A percentile compares a stretch with the other conserved stretches of the same genome.
phyloP scores from a whole-genome alignment of 2,329 filamentous ascomycete species.

The Apiospora sp. region DNA sequence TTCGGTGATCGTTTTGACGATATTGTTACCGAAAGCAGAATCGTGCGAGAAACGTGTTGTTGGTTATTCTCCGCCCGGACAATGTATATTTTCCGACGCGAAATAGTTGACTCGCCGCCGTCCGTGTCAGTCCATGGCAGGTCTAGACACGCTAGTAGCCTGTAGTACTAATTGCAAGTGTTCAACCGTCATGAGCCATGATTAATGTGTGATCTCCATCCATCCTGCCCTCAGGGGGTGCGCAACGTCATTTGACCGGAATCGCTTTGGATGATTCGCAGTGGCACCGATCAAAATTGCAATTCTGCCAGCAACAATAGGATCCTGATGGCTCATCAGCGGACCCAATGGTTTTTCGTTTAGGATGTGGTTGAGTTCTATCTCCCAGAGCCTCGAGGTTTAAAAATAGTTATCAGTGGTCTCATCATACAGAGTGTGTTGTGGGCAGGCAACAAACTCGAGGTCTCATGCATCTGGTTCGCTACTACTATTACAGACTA shows the following conservation, averaged over 20 bases:
- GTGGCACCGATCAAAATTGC: neutral
- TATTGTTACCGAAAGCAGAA: neutral
- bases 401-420: constrained; percentile 12
- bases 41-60: neutral
- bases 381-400: neutral
- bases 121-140: neutral
- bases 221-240: neutral
- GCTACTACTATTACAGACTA: neutral
- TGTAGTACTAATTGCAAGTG: neutral
- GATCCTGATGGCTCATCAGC: neutral
- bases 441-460: neutral
- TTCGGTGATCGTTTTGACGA: neutral
- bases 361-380: neutral
- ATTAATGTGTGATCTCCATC: constrained; percentile 13
- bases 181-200: neutral
- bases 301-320: neutral
- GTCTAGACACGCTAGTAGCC: neutral
- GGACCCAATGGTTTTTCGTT: neutral
- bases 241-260: neutral
- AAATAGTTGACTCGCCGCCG: neutral
- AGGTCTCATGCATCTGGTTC: neutral
- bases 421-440: neutral
- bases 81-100: neutral
- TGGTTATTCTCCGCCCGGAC: neutral
- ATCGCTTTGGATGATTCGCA: neutral